phyloP scores from a whole-genome alignment of 2,329 filamentous ascomycete genomes.

The Talaromyces marneffei region DNA sequence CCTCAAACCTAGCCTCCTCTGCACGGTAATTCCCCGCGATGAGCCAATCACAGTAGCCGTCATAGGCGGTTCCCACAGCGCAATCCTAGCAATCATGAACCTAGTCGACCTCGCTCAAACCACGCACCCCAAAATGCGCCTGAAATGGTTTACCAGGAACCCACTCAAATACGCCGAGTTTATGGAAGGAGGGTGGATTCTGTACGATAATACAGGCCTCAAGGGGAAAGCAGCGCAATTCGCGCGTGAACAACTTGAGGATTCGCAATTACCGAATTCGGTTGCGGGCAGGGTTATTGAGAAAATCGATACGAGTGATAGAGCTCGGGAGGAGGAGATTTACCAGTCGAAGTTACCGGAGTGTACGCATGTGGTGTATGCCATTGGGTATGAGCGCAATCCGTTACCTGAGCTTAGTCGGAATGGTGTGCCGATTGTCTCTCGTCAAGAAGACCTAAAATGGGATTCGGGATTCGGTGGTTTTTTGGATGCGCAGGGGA shows the following conservation, averaged over 20 bases:
- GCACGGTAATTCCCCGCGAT: constrained; percentile 34
- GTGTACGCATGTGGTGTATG: constrained; percentile 52
- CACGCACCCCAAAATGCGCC: constrained; percentile 48
- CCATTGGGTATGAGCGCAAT: constrained; percentile 53
- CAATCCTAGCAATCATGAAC: constrained; percentile 58
- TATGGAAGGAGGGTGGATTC: constrained; percentile 55
- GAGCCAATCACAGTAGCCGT: constrained; percentile 47
- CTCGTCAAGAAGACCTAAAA: constrained; percentile 27
- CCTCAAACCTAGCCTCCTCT: constrained; percentile 49
- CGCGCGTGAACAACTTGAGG: constrained; percentile 55
- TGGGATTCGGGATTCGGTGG: constrained; percentile 27
- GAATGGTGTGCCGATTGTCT: constrained; percentile 22
- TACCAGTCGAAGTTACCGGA: constrained; percentile 45
- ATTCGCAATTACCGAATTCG: constrained; percentile 42
- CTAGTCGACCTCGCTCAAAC: constrained; percentile 49
- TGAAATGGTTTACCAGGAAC: constrained; percentile 60
- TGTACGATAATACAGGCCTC: constrained; percentile 60
- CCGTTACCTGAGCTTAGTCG: constrained; percentile 45
- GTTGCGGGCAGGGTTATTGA: constrained; percentile 44
- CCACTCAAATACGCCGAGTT: constrained; percentile 56
- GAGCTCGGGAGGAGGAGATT: constrained; percentile 37
- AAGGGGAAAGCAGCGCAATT: constrained; percentile 58
- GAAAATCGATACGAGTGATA: constrained; percentile 42
- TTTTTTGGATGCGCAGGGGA: constrained; percentile 43
- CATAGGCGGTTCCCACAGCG: constrained; percentile 58